Percentiles rank a stretch among this genome's conserved stretches.
These are phyloP conservation scores for Yamadazyma conglobata DNA, from an alignment of 1,139 yeast species.

Conservation along the genomic window DNA sequence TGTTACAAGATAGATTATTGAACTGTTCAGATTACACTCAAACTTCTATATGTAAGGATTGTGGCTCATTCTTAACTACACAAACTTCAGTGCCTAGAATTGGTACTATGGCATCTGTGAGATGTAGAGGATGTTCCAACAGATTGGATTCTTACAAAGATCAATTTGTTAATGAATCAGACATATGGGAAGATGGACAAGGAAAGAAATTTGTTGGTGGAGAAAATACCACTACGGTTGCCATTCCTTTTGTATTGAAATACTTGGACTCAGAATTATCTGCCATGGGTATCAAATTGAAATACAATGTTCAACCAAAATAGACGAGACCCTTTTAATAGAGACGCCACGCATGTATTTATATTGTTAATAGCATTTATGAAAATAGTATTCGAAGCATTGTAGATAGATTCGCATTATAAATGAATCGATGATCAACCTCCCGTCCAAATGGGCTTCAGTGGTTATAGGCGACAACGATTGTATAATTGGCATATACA, in stretches of 20 bases:
- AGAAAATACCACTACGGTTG: constrained; percentile 85
- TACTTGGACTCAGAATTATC: constrained; percentile 93
- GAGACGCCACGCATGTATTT: constrained; percentile 9
- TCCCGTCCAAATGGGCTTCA: constrained; percentile 6
- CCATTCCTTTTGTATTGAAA: constrained; percentile 94
- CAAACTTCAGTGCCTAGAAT: constrained; percentile 89
- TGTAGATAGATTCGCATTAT: too few species aligned
- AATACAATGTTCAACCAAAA: constrained; percentile 71
- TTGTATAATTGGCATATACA: constrained; percentile 6
- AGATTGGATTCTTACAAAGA: constrained; percentile 46
- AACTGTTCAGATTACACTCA: constrained; percentile 97
- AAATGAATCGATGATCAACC: neutral
- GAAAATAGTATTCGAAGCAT: constrained; percentile 1
- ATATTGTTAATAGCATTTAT: constrained; percentile 10
- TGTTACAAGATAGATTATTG: constrained; percentile 89
- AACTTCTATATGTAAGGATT: constrained; percentile 81
- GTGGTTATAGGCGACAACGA: neutral
- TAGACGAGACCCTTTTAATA: constrained; percentile 3
- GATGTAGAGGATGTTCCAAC: constrained; percentile 90
- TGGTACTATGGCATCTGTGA: constrained; percentile 71
- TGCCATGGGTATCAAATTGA: constrained; percentile 97
- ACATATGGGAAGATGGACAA: constrained; percentile 96
- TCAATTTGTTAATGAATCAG: constrained; percentile 63
- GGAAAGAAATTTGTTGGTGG: constrained; percentile 93
- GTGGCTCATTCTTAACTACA: constrained; percentile 89